Conservation (phyloP, 2,329 filamentous ascomycete species). For the Penicillium sp. region DNA sequence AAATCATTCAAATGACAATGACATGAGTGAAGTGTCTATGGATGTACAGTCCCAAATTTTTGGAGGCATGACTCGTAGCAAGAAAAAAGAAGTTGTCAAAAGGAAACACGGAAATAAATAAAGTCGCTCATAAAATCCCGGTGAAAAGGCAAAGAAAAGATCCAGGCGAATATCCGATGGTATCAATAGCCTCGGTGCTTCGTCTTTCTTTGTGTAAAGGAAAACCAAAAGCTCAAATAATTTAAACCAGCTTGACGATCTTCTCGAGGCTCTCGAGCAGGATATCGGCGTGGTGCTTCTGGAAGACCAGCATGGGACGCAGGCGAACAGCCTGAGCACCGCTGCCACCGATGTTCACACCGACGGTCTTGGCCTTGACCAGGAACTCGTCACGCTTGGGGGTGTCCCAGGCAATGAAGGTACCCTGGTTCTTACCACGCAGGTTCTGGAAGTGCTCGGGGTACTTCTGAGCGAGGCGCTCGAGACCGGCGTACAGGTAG, state of each 20-base stretch:
- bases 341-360: slow-evolving; percentile 86
- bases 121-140: slow-evolving; percentile 29
- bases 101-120: slow-evolving; percentile 11
- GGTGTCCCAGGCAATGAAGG: slow-evolving; percentile 91
- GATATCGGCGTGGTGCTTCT: slow-evolving; percentile 76
- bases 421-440: slow-evolving; percentile 84
- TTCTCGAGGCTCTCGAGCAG: slow-evolving; percentile 72
- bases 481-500: slow-evolving; percentile 76
- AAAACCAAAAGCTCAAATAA: background rate
- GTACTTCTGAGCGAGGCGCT: slow-evolving; percentile 71
- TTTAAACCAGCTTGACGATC: slow-evolving; percentile 61
- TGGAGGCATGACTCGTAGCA: slow-evolving; percentile 28
- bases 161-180: slow-evolving; percentile 14
- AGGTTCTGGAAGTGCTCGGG: slow-evolving; percentile 82
- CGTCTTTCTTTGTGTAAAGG: background rate
- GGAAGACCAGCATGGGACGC: slow-evolving; percentile 89
- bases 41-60: slow-evolving; percentile 28
- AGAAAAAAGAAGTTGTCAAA: slow-evolving; percentile 1
- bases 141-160: slow-evolving; percentile 23
- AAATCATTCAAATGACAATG: slow-evolving; percentile 22
- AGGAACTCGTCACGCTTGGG: slow-evolving; percentile 80
- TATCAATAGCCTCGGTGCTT: slow-evolving; percentile 13
- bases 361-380: slow-evolving; percentile 75
- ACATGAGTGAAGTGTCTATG: slow-evolving; percentile 21
- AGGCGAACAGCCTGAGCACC: slow-evolving; percentile 77